A percentile compares a stretch with the other conserved stretches of the same genome.
phyloP scores from a whole-genome alignment of 2,329 filamentous ascomycete species.

The Sporothrix brunneoviolacea region DNA sequence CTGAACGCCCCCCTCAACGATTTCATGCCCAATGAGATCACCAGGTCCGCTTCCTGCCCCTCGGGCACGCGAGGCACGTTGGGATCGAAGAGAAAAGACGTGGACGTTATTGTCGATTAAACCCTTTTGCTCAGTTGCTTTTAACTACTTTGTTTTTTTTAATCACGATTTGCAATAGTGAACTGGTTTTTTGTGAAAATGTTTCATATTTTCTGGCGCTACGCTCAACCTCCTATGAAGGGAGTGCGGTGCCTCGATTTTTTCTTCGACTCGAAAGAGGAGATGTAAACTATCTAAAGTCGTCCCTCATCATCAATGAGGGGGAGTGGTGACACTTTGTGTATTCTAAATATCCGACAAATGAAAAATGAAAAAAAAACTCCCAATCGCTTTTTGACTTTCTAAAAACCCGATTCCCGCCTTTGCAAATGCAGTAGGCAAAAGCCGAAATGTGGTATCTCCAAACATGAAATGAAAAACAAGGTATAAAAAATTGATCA shows the following conservation, averaged over 20 bases:
- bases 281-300: constrained; percentile 8
- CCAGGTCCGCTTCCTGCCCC: too few relatives aligned
- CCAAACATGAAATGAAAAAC: too few relatives aligned
- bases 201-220: constrained; percentile 1
- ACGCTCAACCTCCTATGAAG: constrained; percentile 11
- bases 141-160: too few relatives aligned
- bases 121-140: too few relatives aligned
- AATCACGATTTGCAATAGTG: not conserved
- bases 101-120: too few relatives aligned
- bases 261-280: not conserved
- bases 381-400: constrained; percentile 2
- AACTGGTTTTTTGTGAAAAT: not conserved
- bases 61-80: too few relatives aligned
- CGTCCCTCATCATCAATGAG: not conserved
- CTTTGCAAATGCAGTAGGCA: too few relatives aligned
- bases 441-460: not conserved
- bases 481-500: constrained; percentile 3
- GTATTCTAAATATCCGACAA: constrained; percentile 5
- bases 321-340: constrained; percentile 16
- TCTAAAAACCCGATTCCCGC: too few relatives aligned
- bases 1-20: too few relatives aligned
- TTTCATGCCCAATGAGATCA: too few relatives aligned
- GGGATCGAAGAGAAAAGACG: too few relatives aligned
- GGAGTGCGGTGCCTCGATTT: constrained; percentile 8
- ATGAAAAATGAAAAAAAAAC: not conserved